These are phyloP conservation scores for Paraglomus brasilianum DNA, from an alignment of 192 early-diverging fungal species.

Conservation along the genomic window DNA sequence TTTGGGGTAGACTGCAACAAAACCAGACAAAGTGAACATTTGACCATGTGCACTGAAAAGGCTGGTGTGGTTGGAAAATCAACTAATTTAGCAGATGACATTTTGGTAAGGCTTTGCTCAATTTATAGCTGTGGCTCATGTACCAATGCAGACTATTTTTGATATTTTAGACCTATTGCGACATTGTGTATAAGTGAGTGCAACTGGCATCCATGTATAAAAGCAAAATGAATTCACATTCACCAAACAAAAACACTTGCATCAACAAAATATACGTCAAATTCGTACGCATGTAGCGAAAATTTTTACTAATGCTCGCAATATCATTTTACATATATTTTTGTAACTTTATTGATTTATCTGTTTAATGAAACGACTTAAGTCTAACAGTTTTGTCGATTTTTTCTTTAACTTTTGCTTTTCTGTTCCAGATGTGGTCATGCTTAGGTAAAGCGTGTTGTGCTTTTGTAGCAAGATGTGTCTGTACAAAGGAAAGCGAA, in stretches of 20 bases:
- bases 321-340: no score
- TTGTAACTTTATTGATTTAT: no score
- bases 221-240: constrained; percentile 22
- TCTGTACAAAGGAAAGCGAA: no score
- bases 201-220: constrained; percentile 11
- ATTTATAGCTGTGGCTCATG: constrained; percentile 11
- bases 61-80: constrained; percentile 13
- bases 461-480: no score
- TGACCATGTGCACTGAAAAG: constrained; percentile 14
- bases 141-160: background rate
- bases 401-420: no score
- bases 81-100: constrained; percentile 21
- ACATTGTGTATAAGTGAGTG: background rate
- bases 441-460: no score
- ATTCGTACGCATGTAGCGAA: no score
- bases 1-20: constrained; percentile 18
- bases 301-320: no score
- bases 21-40: constrained; percentile 20
- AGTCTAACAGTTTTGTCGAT: no score
- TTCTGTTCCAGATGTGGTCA: no score
- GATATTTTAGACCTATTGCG: background rate
- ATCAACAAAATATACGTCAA: no score
- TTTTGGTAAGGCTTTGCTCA: constrained; percentile 20
- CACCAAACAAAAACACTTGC: constrained; percentile 8
- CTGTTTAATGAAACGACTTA: no score